A percentile compares a stretch with the other conserved stretches of the same genome.
These are phyloP conservation scores for Lipomyces chichibuensis DNA, from an alignment of 805 yeast species.

Conservation along the genomic window DNA sequence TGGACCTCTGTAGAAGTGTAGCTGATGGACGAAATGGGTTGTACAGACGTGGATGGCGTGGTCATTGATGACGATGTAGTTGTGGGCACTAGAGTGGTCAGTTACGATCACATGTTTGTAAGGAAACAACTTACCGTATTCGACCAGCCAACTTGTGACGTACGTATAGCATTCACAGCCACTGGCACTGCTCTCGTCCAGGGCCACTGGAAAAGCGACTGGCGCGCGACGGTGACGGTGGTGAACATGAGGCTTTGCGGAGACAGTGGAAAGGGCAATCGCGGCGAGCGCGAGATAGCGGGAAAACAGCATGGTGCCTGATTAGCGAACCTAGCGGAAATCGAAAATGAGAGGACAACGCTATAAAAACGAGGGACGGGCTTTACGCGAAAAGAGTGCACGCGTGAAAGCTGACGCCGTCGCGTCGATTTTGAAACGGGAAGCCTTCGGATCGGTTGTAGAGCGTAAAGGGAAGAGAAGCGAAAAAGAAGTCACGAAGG, in stretches of 20 bases:
- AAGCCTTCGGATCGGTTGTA: background rate
- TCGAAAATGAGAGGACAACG: background rate
- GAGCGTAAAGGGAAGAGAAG: background rate
- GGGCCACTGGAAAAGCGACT: slow-evolving; percentile 5
- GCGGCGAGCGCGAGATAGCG: background rate
- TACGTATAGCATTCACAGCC: slow-evolving; percentile 26
- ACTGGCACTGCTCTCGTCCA: background rate
- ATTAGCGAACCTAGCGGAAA: background rate
- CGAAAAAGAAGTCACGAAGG: background rate
- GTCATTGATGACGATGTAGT: background rate
- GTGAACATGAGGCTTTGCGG: slow-evolving; percentile 15
- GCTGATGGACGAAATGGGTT: background rate
- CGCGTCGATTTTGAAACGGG: background rate
- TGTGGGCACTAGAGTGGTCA: background rate
- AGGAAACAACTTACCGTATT: slow-evolving; percentile 18
- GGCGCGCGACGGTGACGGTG: slow-evolving; percentile 24
- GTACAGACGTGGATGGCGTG: slow-evolving; percentile 9
- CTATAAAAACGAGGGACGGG: background rate
- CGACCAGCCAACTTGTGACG: slow-evolving; percentile 27
- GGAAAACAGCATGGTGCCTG: background rate
- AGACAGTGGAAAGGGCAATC: background rate
- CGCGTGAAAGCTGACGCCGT: slow-evolving; percentile 2
- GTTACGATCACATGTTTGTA: background rate
- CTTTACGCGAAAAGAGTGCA: slow-evolving; percentile 1
- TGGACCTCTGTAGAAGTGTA: slow-evolving; percentile 18